Conservation (phyloP, 2,329 filamentous ascomycete species). For the Rachicladosporium sp. region DNA sequence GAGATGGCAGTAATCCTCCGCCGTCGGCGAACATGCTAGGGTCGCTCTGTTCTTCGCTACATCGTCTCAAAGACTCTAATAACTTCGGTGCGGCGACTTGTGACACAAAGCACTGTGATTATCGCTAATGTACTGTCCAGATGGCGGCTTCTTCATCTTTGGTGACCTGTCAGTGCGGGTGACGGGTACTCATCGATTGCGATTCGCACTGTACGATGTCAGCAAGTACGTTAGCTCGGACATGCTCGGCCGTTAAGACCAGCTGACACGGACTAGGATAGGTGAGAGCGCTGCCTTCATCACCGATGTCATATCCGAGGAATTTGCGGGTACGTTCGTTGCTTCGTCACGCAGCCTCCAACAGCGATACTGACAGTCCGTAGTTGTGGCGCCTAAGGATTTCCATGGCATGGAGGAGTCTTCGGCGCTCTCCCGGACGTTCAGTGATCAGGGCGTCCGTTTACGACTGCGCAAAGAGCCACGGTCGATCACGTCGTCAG, state of each 20-base stretch:
- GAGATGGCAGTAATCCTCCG: too few relatives aligned
- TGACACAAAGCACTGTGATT: too few relatives aligned
- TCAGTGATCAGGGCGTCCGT: conserved; percentile 78
- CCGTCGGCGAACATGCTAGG: conserved; percentile 34
- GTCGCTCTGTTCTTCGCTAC: conserved; percentile 66
- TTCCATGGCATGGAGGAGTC: conserved; percentile 74
- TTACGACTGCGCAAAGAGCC: conserved; percentile 75
- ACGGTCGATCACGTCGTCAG: conserved; percentile 25
- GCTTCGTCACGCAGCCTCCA: too few relatives aligned
- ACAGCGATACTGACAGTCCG: not conserved
- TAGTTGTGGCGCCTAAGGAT: conserved; percentile 43
- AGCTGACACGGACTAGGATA: too few relatives aligned
- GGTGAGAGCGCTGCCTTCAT: conserved; percentile 7
- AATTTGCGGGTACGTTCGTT: conserved; percentile 49
- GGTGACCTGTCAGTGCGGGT: conserved; percentile 70
- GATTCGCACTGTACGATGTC: conserved; percentile 62
- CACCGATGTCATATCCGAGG: conserved; percentile 41
- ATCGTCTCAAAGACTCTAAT: conserved; percentile 65
- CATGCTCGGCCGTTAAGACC: too few relatives aligned
- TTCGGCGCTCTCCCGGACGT: conserved; percentile 65
- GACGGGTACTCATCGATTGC: conserved; percentile 59
- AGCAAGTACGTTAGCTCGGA: conserved; percentile 32
- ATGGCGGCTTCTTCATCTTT: conserved; percentile 84
- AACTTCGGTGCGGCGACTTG: conserved; percentile 40
- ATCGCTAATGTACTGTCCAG: conserved; percentile 22